phyloP scores from a whole-genome alignment of 2,329 filamentous ascomycete species.

The Cytospora mali region DNA sequence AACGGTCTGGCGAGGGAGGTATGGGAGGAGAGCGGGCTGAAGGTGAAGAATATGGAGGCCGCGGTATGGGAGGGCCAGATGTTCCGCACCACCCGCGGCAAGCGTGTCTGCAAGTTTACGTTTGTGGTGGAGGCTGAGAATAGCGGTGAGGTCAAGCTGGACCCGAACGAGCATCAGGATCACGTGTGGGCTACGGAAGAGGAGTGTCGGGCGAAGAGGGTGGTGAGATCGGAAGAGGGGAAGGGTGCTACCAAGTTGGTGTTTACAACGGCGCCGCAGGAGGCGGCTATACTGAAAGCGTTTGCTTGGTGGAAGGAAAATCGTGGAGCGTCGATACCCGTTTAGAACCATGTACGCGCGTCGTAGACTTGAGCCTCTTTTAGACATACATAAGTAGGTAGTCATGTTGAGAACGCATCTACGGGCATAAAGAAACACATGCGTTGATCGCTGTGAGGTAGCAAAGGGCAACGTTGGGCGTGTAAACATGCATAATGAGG shows the following conservation, averaged over 20 bases:
- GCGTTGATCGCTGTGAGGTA: background rate
- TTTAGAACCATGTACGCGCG: background rate
- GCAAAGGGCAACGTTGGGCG: background rate
- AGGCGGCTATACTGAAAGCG: constrained; percentile 29
- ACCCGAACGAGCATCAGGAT: constrained; percentile 40
- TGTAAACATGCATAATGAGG: background rate
- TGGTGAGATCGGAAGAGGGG: background rate
- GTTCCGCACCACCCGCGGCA: constrained; percentile 34
- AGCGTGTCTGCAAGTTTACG: constrained; percentile 32
- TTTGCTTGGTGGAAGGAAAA: constrained; percentile 25
- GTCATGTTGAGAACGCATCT: background rate
- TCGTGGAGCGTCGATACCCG: background rate
- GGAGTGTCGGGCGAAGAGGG: constrained; percentile 34
- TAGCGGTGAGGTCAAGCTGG: constrained; percentile 32
- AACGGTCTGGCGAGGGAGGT: constrained; percentile 44
- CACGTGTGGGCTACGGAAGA: constrained; percentile 40
- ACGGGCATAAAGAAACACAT: background rate
- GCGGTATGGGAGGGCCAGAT: constrained; percentile 23
- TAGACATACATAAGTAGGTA: too few relatives aligned
- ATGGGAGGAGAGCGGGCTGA: constrained; percentile 46
- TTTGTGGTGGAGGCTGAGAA: constrained; percentile 35
- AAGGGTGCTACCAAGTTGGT: constrained; percentile 26
- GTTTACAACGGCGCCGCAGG: constrained; percentile 34
- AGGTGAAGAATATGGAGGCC: constrained; percentile 33
- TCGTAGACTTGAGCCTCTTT: background rate